These are phyloP conservation scores for Termitomyces sp. DNA, from an alignment of 768 basidiomycete genomes.

Conservation along the genomic window DNA sequence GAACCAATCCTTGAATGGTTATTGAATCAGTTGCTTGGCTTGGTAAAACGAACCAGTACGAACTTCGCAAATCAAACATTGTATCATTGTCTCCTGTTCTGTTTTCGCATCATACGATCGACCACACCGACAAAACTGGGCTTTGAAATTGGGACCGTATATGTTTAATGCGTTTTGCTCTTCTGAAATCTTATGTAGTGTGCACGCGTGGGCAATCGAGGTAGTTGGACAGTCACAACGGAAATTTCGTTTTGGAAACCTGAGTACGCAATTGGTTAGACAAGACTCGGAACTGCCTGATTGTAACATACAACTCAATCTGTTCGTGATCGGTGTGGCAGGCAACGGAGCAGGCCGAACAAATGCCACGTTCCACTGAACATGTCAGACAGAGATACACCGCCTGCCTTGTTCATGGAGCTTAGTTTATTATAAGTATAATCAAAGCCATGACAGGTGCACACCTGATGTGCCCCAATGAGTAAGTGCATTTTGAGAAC, in stretches of 20 bases:
- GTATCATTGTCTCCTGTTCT: conserved; percentile 85
- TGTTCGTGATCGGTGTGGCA: conserved; percentile 88
- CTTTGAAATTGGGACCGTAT: conserved; percentile 75
- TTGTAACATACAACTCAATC: conserved; percentile 56
- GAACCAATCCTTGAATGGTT: conserved; percentile 75
- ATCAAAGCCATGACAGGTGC: background rate
- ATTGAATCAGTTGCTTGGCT: conserved; percentile 9
- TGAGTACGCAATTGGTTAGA: conserved; percentile 15
- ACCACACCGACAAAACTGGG: conserved; percentile 73
- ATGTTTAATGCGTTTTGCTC: conserved; percentile 54
- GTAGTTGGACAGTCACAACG: conserved; percentile 83
- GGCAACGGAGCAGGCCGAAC: conserved; percentile 81
- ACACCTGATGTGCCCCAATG: conserved; percentile 51
- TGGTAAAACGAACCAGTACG: conserved; percentile 21
- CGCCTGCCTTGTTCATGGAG: conserved; percentile 50
- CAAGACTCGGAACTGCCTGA: conserved; percentile 3
- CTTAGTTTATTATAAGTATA: conserved; percentile 9
- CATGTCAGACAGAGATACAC: conserved; percentile 83
- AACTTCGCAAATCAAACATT: conserved; percentile 84
- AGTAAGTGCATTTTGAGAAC: conserved; percentile 65
- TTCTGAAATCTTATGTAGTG: conserved; percentile 53
- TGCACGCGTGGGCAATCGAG: conserved; percentile 57
- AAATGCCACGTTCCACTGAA: conserved; percentile 62
- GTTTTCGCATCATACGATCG: conserved; percentile 66
- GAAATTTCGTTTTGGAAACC: conserved; percentile 80